Evolutionary conservation across 768 basidiomycete genomes (phyloP), one percentile per base, ranked within the genome.

Genomic region (Rhizopogon vinicolor): DNA sequence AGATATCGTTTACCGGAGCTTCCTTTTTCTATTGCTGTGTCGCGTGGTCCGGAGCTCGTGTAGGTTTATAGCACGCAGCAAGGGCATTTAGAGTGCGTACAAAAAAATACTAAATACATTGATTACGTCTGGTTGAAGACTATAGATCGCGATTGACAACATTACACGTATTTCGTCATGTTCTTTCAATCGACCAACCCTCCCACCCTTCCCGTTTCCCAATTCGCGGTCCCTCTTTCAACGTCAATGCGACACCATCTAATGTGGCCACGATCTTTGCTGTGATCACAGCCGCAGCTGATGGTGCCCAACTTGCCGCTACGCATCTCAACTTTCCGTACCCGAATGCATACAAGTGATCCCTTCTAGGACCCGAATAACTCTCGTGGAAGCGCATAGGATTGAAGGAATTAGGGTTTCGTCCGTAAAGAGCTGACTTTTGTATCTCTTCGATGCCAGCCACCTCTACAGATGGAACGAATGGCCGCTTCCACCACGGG

Each of bases 301-400:
- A 66, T 0, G 82, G 81, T 3, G 82, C 82, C 79, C 80, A 81
- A 3, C 65, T 68, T 13, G 65, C 62, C 2, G 78, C 82, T 8
- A 77, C 66, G 54, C 82, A 84, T 28, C 69, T 66, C 10, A 80
- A 63, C 7, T 63, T 72, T 1, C 48, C 80, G 53, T 68, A 59
- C 6, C 82, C 81, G 59, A 84, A 83, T 1, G 77, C 70, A 3
- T 70, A 43, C 9, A 77, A 60, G 44, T 71, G 59, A 0, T 68
- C 60, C 64, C 67, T 45, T 64, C 63, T 28, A 42, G 64, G 40
- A 49, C 37, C 40, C 51, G 6, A 8, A 62, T 55, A 6, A 37
- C 33, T n/a, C 57, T 57, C 68, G 6, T 78, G 68, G 14, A 60
- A 62, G 4, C 72, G 67, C 58, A 51, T 44, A 3, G 81, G 74